These are phyloP conservation scores for Aspergillus sojae DNA, from an alignment of 2,329 filamentous ascomycete genomes.

Conservation along the genomic window DNA sequence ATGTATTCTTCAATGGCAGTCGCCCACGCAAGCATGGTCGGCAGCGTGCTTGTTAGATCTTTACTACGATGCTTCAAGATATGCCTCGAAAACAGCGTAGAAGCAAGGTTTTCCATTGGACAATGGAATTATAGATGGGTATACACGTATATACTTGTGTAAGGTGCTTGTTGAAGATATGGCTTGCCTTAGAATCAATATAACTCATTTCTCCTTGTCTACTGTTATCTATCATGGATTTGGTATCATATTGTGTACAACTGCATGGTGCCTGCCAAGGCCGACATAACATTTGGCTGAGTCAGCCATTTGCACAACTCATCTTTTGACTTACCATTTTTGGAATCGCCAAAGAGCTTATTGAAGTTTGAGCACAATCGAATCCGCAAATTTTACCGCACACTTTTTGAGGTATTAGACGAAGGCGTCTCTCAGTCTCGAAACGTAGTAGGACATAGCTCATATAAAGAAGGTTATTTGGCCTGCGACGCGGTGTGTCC, in stretches of 20 bases:
- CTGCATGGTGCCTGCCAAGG: not conserved
- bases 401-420: not conserved
- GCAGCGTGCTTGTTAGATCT: constrained; percentile 92
- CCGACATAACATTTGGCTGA: constrained; percentile 12
- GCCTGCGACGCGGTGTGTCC: not conserved
- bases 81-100: constrained; percentile 21
- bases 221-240: not conserved
- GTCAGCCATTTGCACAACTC: constrained; percentile 18
- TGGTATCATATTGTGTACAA: not conserved
- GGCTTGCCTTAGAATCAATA: not conserved
- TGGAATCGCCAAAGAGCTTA: constrained; percentile 15
- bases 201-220: not conserved
- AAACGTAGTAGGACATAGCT: not conserved
- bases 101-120: not conserved
- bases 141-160: not conserved
- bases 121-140: constrained; percentile 1
- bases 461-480: not conserved
- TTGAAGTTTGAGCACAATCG: constrained; percentile 12
- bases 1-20: constrained; percentile 52
- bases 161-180: not conserved
- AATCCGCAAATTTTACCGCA: constrained; percentile 6
- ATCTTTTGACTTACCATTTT: constrained; percentile 13
- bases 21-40: constrained; percentile 95
- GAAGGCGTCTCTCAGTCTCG: not conserved
- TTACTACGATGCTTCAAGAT: constrained; percentile 80